Evolutionary conservation across 164 flowering plant species (phyloP), one percentile per base, ranked within the genome.

Genomic region (Nymphaea colorata): DNA sequence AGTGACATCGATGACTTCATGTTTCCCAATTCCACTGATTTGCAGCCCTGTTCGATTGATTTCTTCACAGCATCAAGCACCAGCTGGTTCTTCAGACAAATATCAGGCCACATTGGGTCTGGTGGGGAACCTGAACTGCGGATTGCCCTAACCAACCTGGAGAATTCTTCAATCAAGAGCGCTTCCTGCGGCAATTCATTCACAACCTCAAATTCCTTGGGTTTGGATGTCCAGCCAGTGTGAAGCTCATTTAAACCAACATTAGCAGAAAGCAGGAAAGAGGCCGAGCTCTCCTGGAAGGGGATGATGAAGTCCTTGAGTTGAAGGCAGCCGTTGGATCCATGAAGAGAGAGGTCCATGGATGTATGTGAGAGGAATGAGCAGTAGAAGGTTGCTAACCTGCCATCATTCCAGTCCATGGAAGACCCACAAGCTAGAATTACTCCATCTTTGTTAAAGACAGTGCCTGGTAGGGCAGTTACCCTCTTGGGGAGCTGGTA

Each of bases 171-270:
- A 47, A 80, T 75, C 83, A 80, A 74, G 36, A 41, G 71, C 14
- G 63, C 83, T 43, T 80, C 83, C 68, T 80, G 83, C 4, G 83
- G 81, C 64, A 80, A 75, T 16, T 74, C 75, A 5, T 70, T 75
- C 5, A 43, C 42, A 11, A 78, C 73, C 3, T 44, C 61, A 62
- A 73, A 73, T 42, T 70, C 69, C 5, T 66, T 68, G 3, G 81
- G 78, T 61, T 16, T 12, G 7, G 76, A 64, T 2, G 2, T 12
- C 79, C 78, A 70, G 3, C 78, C 77, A 0, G 69, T 71, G 45
- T 65, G 68, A 4, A 78, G 69, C 15, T 81, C 78, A 0, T 45
- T 66, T 51, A 64, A 75, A 3, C 70, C 51, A 8, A 76, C 55
- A 5, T 71, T 67, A 2, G 75, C 57, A n/a, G 77, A 62, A 2